Base-by-base conservation (phyloP, 75 land plant genomes). In the Larix kaempferi region DNA sequence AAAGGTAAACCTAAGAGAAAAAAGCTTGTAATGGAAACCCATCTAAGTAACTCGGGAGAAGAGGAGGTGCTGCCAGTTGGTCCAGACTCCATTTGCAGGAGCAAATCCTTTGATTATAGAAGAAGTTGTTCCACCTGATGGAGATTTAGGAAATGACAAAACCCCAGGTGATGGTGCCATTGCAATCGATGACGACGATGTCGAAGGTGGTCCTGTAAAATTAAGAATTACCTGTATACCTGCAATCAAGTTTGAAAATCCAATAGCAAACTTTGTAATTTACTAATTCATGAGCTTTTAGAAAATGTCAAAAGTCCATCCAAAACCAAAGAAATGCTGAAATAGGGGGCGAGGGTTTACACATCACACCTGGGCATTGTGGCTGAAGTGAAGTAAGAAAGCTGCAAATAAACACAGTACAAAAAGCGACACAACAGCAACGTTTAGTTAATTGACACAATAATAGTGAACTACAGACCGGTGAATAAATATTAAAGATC, bases 301-400 rank as follows among this genome's bases (percentile, higher is more conserved):
- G 16, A 52, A 4, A 21, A 22, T 49, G n/a, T 52, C 44, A 6
- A 72, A 44, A 5, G 56, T 15, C 25, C 16, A 59, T 25, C 15
- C 33, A 29, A 41, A 54, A 73, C 25, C 55, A 39, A 17, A 22
- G 25, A 73, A 73, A 44, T 7, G 26, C 16, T 80, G 23, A 21
- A 64, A 59, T 52, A 12, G 66, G 12, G 33, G 33, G 74, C n/a
- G 17, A 60, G 65, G 33, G 33, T 29, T 39, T 8, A 76, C 5
- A 33, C 23, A 19, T 3, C 56, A 44, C 22, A 92, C 91, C 90
- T 81, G 94, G 90, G 78, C 89, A 89, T n/a, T 84, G 84, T 79
- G 88, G 85, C 63, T 88, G 88, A 63, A 90, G 86, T 54, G 86
- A 84, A 39, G 85, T 81, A 4, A 81, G 33, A 66, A 91, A 75